Percentiles rank a stretch among this genome's conserved stretches.
Evolutionary conservation across 2,329 filamentous ascomycete species (phyloP).

Genomic region (Daldinia sp.): DNA sequence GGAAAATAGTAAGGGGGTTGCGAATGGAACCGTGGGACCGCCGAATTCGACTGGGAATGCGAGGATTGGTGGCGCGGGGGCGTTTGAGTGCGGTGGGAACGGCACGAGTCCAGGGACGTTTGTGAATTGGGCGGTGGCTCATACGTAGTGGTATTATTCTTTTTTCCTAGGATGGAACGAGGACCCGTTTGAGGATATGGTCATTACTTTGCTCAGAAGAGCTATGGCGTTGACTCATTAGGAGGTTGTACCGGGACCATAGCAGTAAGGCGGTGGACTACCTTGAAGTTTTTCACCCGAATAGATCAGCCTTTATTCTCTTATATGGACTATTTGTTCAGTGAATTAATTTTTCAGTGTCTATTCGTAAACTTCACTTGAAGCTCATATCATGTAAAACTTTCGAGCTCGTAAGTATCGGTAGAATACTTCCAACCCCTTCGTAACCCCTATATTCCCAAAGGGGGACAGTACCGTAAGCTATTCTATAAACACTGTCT

Average conservation of each 20-base stretch:
- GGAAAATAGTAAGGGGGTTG: not conserved
- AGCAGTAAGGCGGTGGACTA: not conserved
- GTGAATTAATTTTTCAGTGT: not conserved
- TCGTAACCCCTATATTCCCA: not conserved
- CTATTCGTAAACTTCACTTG: too few species aligned
- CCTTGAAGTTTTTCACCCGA: not conserved
- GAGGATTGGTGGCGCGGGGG: conserved; percentile 13
- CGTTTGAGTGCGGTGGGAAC: conserved; percentile 12
- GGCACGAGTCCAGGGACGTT: not conserved
- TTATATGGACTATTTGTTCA: not conserved
- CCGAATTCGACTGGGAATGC: not conserved
- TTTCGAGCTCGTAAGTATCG: too few species aligned
- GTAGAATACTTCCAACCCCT: not conserved
- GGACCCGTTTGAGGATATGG: not conserved
- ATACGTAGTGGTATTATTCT: not conserved
- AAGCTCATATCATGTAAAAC: not conserved
- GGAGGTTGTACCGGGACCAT: not conserved
- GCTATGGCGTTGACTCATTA: not conserved
- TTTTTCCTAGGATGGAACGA: not conserved
- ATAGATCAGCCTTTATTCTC: not conserved
- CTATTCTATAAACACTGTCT: not conserved
- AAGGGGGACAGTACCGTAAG: not conserved
- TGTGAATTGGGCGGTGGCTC: conserved; percentile 30
- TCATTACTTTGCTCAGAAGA: not conserved
- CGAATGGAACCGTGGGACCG: not conserved